Percentiles rank a stretch among this genome's conserved stretches.
Evolutionary conservation across 1,139 yeast genomes (phyloP).

Genomic region (Sugiyamaella castrensis): DNA sequence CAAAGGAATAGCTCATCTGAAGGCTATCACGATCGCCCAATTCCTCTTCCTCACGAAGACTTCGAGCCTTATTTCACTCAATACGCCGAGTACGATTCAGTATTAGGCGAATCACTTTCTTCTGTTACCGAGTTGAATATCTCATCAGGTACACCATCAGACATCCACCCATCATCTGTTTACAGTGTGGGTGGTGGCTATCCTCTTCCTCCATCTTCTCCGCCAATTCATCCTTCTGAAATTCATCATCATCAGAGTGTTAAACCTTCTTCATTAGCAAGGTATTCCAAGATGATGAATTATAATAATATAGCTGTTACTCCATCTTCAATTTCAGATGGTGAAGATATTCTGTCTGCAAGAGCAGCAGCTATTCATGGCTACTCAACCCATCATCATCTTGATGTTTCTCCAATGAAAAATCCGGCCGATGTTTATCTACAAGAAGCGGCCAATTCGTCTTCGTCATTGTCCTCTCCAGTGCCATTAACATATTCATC

Average conservation of each 20-base stretch:
- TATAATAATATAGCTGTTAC: constrained; percentile 23
- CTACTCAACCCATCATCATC: constrained; percentile 16
- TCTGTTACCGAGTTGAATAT: constrained; percentile 33
- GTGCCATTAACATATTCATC: constrained; percentile 12
- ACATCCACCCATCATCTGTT: not conserved
- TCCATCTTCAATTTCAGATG: constrained; percentile 14
- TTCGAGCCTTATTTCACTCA: constrained; percentile 36
- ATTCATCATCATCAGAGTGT: constrained; percentile 18
- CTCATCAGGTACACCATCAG: constrained; percentile 16
- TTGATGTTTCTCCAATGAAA: constrained; percentile 23
- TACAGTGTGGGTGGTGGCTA: constrained; percentile 10
- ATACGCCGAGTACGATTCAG: constrained; percentile 33
- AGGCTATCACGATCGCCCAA: constrained; percentile 15
- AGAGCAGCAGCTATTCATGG: constrained; percentile 16
- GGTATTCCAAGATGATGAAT: constrained; percentile 29
- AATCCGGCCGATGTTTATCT: constrained; percentile 15
- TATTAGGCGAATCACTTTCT: constrained; percentile 29
- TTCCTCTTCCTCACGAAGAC: constrained; percentile 34
- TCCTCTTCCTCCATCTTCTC: constrained; percentile 13
- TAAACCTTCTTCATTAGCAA: constrained; percentile 32
- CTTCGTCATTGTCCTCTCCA: constrained; percentile 13
- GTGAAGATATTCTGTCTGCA: constrained; percentile 8
- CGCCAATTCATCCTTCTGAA: constrained; percentile 15
- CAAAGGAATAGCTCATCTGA: constrained; percentile 6
- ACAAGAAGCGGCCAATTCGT: constrained; percentile 10